phyloP scores from a whole-genome alignment of 1,284 basidiomycete species.

The Volvariella volvacea region DNA sequence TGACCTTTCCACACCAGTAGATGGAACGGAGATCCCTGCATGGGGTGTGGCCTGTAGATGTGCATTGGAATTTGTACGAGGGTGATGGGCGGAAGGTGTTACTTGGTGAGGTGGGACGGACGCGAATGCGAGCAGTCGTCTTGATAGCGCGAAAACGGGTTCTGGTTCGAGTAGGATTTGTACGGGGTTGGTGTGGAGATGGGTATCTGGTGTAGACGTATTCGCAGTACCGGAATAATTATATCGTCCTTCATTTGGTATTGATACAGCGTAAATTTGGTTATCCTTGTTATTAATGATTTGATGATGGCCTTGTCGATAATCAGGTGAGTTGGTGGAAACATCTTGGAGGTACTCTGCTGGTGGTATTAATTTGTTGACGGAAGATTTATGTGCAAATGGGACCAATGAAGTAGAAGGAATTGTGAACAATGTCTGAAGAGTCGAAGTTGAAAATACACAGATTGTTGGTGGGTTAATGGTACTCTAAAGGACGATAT shows the following conservation, averaged over 20 bases:
- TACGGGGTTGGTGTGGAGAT: constrained; percentile 5
- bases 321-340: constrained; percentile 6
- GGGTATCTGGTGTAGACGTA: constrained; percentile 15
- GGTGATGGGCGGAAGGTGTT: constrained; percentile 20
- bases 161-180: constrained; percentile 5
- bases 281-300: constrained; percentile 6
- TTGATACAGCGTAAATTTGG: constrained; percentile 8
- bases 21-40: not conserved
- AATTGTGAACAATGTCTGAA: constrained; percentile 46
- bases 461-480: constrained; percentile 48
- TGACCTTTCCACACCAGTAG: not conserved
- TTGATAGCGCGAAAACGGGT: constrained; percentile 54
- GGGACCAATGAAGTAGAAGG: constrained; percentile 36
- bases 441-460: constrained; percentile 48
- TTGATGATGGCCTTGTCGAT: not conserved
- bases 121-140: constrained; percentile 58
- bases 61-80: constrained; percentile 9
- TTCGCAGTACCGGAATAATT: too few relatives aligned
- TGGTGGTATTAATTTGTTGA: too few relatives aligned
- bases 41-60: constrained; percentile 12
- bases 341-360: constrained; percentile 6
- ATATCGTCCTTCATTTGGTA: too few relatives aligned
- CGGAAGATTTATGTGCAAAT: constrained; percentile 21
- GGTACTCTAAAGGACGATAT: constrained; percentile 38
- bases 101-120: constrained; percentile 19